phyloP scores from a whole-genome alignment of 1,139 yeast species.

The Candida tropicalis region DNA sequence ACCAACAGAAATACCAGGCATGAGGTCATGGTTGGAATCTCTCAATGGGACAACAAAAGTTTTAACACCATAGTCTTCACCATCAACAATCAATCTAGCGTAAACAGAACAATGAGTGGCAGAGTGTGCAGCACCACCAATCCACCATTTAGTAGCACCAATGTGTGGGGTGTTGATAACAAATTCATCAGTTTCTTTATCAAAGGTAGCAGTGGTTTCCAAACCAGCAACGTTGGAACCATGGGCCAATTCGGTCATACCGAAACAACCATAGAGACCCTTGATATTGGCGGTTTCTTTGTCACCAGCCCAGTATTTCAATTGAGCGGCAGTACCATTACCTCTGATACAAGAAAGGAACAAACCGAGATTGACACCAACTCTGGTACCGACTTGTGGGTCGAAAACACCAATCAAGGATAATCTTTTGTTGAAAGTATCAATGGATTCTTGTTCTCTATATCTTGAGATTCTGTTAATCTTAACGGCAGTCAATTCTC shows the following conservation, averaged over 20 bases:
- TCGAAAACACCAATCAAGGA: constrained; percentile 61
- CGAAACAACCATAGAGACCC: constrained; percentile 50
- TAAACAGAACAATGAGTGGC: constrained; percentile 47
- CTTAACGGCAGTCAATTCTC: constrained; percentile 39
- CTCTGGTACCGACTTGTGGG: constrained; percentile 58
- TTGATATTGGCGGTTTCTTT: constrained; percentile 41
- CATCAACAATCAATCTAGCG: constrained; percentile 47
- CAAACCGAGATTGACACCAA: constrained; percentile 69
- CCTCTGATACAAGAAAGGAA: constrained; percentile 72
- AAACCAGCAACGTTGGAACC: constrained; percentile 51
- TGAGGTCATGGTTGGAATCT: constrained; percentile 45
- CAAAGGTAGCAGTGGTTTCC: constrained; percentile 51
- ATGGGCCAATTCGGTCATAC: constrained; percentile 54
- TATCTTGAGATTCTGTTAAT: constrained; percentile 42
- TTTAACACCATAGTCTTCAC: constrained; percentile 51
- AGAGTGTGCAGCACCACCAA: constrained; percentile 55
- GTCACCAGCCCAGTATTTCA: constrained; percentile 41
- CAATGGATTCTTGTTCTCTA: constrained; percentile 38
- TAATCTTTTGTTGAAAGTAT: constrained; percentile 41
- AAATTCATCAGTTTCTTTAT: constrained; percentile 42
- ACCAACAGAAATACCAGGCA: constrained; percentile 49
- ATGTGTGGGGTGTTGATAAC: constrained; percentile 50
- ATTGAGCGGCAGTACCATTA: constrained; percentile 60
- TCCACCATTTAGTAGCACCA: constrained; percentile 58
- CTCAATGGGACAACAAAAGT: constrained; percentile 52